phyloP scores from a whole-genome alignment of 768 basidiomycete genomes.

The Termitomyces heimii region DNA sequence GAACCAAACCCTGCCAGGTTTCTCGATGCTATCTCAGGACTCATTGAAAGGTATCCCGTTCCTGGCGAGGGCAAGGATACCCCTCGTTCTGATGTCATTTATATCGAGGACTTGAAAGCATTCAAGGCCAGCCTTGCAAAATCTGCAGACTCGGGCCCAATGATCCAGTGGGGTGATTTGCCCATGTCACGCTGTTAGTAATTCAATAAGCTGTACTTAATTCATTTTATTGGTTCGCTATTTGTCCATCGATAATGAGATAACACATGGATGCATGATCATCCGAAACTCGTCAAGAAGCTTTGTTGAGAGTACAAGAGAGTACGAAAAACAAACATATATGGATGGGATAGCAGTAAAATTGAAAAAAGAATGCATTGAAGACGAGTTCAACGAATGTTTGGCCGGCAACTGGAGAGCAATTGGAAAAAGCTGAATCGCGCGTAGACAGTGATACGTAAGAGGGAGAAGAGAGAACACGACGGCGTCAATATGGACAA shows the following conservation, averaged over 20 bases:
- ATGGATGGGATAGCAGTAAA: not conserved
- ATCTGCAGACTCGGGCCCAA: conserved; percentile 55
- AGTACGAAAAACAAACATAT: not conserved
- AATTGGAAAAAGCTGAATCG: conserved; percentile 1
- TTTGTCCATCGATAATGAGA: not conserved
- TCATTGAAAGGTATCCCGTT: conserved; percentile 54
- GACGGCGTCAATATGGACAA: not conserved
- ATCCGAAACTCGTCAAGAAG: not conserved
- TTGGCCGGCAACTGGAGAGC: conserved; percentile 1
- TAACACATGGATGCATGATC: not conserved
- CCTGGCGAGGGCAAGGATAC: conserved; percentile 44
- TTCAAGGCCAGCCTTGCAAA: conserved; percentile 59
- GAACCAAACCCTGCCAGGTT: conserved; percentile 39
- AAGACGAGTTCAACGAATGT: not conserved
- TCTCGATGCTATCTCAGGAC: conserved; percentile 45
- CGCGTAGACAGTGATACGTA: conserved; percentile 3
- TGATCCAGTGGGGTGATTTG: conserved; percentile 73
- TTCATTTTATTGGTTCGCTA: not conserved
- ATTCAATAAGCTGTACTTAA: conserved; percentile 9
- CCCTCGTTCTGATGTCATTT: conserved; percentile 42
- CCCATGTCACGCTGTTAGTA: conserved; percentile 51
- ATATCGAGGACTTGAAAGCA: conserved; percentile 56
- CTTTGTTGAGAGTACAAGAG: not conserved
- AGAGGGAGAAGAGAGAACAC: not conserved
- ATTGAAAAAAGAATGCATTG: conserved; percentile 2